Conservation (phyloP, 2,329 filamentous ascomycete genomes). For the Sporothrix curviconia region DNA sequence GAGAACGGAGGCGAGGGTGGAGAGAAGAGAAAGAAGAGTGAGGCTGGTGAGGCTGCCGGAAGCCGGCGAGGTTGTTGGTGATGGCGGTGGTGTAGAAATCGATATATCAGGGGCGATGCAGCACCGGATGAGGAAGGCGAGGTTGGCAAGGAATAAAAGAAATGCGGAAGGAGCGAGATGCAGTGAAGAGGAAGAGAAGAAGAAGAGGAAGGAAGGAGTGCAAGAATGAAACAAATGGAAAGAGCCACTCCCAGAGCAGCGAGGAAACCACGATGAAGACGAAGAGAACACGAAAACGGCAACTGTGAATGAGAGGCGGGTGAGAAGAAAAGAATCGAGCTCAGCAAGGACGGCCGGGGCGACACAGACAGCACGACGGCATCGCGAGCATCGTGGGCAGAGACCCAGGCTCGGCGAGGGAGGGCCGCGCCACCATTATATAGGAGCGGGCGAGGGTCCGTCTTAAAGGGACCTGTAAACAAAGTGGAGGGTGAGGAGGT, state of each 20-base stretch:
- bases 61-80: no score
- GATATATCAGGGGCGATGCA: no score
- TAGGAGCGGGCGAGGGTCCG: background rate
- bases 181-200: background rate
- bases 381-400: background rate
- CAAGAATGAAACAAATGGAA: background rate
- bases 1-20: background rate
- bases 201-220: background rate
- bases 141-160: background rate
- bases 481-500: background rate
- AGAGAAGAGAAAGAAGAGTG: background rate
- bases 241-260: background rate
- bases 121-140: slow-evolving; percentile 2
- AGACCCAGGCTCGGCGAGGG: background rate
- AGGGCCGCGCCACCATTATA: background rate
- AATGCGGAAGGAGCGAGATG: background rate
- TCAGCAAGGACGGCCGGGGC: background rate
- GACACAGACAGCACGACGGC: background rate
- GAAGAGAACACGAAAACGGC: background rate
- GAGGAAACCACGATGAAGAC: background rate
- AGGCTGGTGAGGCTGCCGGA: no score
- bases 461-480: background rate
- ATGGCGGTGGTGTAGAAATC: no score
- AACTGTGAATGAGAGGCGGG: background rate
- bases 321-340: background rate